Evolutionary conservation across 2,329 filamentous ascomycete genomes (phyloP), one percentile per base, ranked within the genome.

Genomic region (Epicoccum nigrum): DNA sequence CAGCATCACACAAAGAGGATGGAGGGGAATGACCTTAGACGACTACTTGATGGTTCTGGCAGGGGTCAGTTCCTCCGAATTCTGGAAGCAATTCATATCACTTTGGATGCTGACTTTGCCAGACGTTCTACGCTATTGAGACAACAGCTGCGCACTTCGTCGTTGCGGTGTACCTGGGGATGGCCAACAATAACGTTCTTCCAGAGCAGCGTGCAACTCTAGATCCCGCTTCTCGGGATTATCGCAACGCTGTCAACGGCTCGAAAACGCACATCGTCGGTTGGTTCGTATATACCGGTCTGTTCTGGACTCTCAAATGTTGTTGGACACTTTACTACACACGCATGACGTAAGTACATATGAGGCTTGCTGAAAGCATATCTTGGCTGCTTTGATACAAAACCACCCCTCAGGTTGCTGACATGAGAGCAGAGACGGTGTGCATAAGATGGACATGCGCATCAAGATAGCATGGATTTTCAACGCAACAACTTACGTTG

Each of bases 41-140:
- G 85, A 87, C 54, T 85, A 82, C 59, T 63, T 87, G 23, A 83
- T 85, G 70, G 68, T 56, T 80, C 35, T 83, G 15, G 82, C 79
- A 4, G 76, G 76, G 53, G 81, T 13, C 5, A 30, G 21, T 23
- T 23, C 4, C 8, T 5, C 21, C 21, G 8, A 23, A 23, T 7
- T 11, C 27, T 30, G 4, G 11, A 30, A n/a, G 85, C 12, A 5
- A 13, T 17, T 15, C 12, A 13, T 27, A 11, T 30, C 6, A 30
- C 27, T 11, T 7, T n/a, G 21, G 4, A 5, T 32, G 31, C 39
- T 45, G 20, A 42, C 27, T 21, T 37, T 33, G 21, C 15, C 60
- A 82, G 78, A 60, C 79, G 5, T 72, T 82, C 23, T 83, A 83
- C 47, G 71, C 73, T 2, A 63, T 77, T 2, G 79, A 84, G 64